These are phyloP conservation scores for Elaeis oleifera DNA, from an alignment of 202 grass and related monocot genomes.

Conservation along the genomic window DNA sequence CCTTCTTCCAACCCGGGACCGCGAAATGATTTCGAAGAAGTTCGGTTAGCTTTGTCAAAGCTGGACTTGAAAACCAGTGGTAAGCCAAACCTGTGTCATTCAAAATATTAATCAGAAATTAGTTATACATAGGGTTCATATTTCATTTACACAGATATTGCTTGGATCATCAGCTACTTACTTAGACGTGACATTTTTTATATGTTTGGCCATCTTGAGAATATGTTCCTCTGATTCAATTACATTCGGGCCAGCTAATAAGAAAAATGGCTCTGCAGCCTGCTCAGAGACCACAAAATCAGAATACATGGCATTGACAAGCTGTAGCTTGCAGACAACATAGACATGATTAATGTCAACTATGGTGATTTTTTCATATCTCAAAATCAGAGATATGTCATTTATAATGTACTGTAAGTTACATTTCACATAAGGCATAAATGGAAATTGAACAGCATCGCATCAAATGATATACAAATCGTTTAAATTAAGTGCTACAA, in stretches of 20 bases:
- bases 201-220: conserved; percentile 83
- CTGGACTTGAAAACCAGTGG: conserved; percentile 89
- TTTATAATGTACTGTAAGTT: too few relatives aligned
- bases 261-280: conserved; percentile 86
- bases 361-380: too few relatives aligned
- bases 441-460: too few relatives aligned
- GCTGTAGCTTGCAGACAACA: too few relatives aligned
- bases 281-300: conserved; percentile 29
- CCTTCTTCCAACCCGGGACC: conserved; percentile 90
- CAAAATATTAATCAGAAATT: neutral
- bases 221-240: conserved; percentile 93
- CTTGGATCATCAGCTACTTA: conserved; percentile 19
- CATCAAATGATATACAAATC: too few relatives aligned
- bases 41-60: conserved; percentile 95
- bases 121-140: too few relatives aligned
- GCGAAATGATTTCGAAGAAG: conserved; percentile 86
- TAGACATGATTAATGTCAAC: too few relatives aligned
- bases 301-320: neutral
- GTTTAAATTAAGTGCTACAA: too few relatives aligned
- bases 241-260: conserved; percentile 81
- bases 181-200: conserved; percentile 65
- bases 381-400: too few relatives aligned
- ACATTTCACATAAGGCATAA: too few relatives aligned
- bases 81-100: conserved; percentile 51
- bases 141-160: too few relatives aligned